These are phyloP conservation scores for Verticillium nubilum DNA, from an alignment of 2,329 filamentous ascomycete species.

Conservation along the genomic window DNA sequence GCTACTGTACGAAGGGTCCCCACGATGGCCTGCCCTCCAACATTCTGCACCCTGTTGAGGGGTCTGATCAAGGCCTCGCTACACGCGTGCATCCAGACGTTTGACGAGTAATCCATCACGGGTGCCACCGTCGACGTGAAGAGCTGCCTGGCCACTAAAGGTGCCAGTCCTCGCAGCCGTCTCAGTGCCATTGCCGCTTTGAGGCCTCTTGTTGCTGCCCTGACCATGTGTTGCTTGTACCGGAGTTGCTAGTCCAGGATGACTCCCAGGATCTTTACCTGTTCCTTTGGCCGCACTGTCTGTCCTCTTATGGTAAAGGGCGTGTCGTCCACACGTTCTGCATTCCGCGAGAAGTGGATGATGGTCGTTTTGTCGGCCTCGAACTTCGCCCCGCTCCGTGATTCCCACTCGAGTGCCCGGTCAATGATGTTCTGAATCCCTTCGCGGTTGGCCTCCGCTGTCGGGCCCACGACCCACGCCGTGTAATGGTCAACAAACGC, in stretches of 20 bases:
- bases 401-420: conserved; percentile 14
- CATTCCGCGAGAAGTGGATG: too few species aligned
- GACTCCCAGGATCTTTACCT: conserved; percentile 15
- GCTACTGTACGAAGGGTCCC: too few species aligned
- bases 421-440: conserved; percentile 16
- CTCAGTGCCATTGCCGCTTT: conserved; percentile 6
- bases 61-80: neutral
- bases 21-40: too few species aligned
- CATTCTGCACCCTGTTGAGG: conserved; percentile 1
- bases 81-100: neutral
- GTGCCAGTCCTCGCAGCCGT: conserved; percentile 5
- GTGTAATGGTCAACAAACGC: too few species aligned
- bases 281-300: too few species aligned
- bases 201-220: conserved; percentile 9
- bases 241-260: conserved; percentile 14
- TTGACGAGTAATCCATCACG: neutral
- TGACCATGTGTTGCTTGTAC: conserved; percentile 5
- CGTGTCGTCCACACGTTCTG: too few species aligned
- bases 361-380: conserved; percentile 17
- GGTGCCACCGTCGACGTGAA: neutral
- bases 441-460: conserved; percentile 11
- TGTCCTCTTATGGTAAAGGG: too few species aligned
- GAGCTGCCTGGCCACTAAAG: conserved; percentile 2
- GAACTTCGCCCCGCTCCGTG: conserved; percentile 17
- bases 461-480: too few species aligned